These are phyloP conservation scores for Panaeolus papilionaceus DNA, from an alignment of 768 basidiomycete species.

Conservation along the genomic window DNA sequence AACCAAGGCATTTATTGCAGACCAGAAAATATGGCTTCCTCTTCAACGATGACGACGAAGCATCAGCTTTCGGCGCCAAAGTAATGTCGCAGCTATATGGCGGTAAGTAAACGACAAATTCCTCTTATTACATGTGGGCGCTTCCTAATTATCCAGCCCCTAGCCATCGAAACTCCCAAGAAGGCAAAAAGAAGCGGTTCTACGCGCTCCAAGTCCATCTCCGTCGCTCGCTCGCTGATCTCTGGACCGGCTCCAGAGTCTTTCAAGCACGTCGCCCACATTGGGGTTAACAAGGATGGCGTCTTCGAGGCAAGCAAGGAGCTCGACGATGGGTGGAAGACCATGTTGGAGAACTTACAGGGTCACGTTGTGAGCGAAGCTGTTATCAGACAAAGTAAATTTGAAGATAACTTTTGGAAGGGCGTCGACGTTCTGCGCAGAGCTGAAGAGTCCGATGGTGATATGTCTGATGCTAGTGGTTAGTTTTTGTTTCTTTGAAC, in stretches of 20 bases:
- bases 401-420: slow-evolving; percentile 41
- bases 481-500: not conserved
- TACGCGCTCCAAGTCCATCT: slow-evolving; percentile 33
- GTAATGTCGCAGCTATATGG: slow-evolving; percentile 40
- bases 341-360: slow-evolving; percentile 43
- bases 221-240: slow-evolving; percentile 51
- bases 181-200: slow-evolving; percentile 45
- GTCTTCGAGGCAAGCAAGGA: slow-evolving; percentile 59
- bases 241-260: slow-evolving; percentile 64
- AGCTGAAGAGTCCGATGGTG: slow-evolving; percentile 25
- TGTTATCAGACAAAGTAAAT: slow-evolving; percentile 35
- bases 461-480: slow-evolving; percentile 22
- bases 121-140: slow-evolving; percentile 20
- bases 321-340: slow-evolving; percentile 60
- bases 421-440: slow-evolving; percentile 33
- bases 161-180: slow-evolving; percentile 28
- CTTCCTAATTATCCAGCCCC: slow-evolving; percentile 18
- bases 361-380: slow-evolving; percentile 35
- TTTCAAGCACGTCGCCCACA: slow-evolving; percentile 71
- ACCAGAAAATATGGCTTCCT: slow-evolving; percentile 59
- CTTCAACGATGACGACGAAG: slow-evolving; percentile 57
- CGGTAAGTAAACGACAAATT: slow-evolving; percentile 27
- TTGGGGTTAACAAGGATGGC: slow-evolving; percentile 59
- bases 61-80: slow-evolving; percentile 44
- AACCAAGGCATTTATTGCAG: slow-evolving; percentile 59